A percentile compares a stretch with the other conserved stretches of the same genome.
These are phyloP conservation scores for Brettanomyces naardenensis DNA, from an alignment of 805 yeast species.

Conservation along the genomic window DNA sequence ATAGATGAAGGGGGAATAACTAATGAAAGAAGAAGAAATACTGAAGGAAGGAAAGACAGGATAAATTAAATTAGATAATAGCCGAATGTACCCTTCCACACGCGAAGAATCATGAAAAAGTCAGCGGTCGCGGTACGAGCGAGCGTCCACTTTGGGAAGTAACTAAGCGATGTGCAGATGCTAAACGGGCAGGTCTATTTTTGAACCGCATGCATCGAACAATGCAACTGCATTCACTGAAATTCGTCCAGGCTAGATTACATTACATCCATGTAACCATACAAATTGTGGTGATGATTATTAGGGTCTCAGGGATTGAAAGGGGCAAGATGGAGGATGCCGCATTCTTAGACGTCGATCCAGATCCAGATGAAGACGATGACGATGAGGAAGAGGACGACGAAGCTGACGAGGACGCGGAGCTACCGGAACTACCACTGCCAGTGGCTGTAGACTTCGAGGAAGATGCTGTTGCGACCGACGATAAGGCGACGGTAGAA, in stretches of 20 bases:
- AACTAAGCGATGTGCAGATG: no score
- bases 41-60: no score
- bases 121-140: no score
- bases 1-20: not conserved
- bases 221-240: no score
- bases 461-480: not conserved
- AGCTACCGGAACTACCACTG: not conserved
- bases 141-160: no score
- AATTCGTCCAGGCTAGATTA: no score
- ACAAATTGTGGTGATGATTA: not conserved
- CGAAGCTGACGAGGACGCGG: not conserved
- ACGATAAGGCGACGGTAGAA: not conserved
- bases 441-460: not conserved
- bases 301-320: not conserved
- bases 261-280: not conserved
- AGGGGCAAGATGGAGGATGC: not conserved
- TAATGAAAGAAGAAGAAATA: not conserved
- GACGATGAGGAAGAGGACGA: not conserved
- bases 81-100: no score
- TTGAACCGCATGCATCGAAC: no score
- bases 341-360: not conserved
- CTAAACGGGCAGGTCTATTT: no score
- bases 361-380: not conserved
- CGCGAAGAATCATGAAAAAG: no score
- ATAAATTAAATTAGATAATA: no score